Evolutionary conservation across 805 yeast genomes (phyloP).

Genomic region (Priceomyces melissophilus): DNA sequence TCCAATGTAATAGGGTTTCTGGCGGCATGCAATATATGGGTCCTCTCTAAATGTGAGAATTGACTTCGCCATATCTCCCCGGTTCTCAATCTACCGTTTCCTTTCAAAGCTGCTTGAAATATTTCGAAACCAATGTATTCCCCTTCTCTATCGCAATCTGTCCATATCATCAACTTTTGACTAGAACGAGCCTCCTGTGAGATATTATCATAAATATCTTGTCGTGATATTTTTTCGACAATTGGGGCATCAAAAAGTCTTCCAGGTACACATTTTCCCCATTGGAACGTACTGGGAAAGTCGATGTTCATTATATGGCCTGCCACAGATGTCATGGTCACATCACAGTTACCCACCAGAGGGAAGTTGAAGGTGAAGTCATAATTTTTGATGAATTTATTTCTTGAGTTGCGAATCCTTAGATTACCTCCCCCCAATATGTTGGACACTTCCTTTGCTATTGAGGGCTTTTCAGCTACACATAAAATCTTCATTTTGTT

Average conservation of each 20-base stretch:
- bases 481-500: slow-evolving; percentile 69
- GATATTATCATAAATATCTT: slow-evolving; percentile 64
- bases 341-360: slow-evolving; percentile 60
- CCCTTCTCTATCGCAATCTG: slow-evolving; percentile 97
- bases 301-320: slow-evolving; percentile 76
- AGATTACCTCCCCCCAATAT: slow-evolving; percentile 73
- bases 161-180: slow-evolving; percentile 83
- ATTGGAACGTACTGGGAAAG: slow-evolving; percentile 57
- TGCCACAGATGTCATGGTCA: slow-evolving; percentile 88
- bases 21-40: slow-evolving; percentile 76
- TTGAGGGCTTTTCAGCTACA: slow-evolving; percentile 96
- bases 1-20: slow-evolving; percentile 61
- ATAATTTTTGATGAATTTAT: slow-evolving; percentile 73
- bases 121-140: slow-evolving; percentile 90
- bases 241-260: slow-evolving; percentile 71
- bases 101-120: slow-evolving; percentile 58
- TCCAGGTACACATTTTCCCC: slow-evolving; percentile 67
- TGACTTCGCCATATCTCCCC: slow-evolving; percentile 63
- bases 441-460: slow-evolving; percentile 77
- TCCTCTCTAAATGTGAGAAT: slow-evolving; percentile 81
- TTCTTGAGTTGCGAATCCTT: slow-evolving; percentile 44
- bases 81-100: slow-evolving; percentile 44
- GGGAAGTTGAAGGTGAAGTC: slow-evolving; percentile 71
- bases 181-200: slow-evolving; percentile 57
- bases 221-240: slow-evolving; percentile 32